Conservation (phyloP, 768 basidiomycete species). For the Porpolomopsis calyptriformis region DNA sequence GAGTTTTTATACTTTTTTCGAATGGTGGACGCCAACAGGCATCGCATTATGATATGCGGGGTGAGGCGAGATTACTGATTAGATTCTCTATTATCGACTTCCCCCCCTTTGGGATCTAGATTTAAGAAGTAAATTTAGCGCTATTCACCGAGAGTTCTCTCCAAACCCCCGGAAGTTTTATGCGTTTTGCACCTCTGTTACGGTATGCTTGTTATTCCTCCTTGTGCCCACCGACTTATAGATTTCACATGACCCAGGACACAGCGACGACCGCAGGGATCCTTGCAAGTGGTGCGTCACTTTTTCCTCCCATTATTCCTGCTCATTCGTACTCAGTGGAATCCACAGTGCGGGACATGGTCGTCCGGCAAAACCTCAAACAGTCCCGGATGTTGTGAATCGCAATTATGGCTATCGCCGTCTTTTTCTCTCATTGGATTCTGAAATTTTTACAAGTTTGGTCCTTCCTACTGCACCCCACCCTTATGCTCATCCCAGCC, state of each 20-base stretch:
- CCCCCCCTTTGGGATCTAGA: constrained; percentile 21
- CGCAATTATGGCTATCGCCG: neutral
- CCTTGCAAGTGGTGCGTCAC: constrained; percentile 56
- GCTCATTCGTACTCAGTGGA: neutral
- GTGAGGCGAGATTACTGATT: too few relatives aligned
- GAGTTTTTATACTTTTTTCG: too few relatives aligned
- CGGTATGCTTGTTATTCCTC: constrained; percentile 27
- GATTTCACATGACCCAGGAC: constrained; percentile 30
- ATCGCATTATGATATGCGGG: too few relatives aligned
- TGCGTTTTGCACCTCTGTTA: constrained; percentile 68
- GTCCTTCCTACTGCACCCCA: too few relatives aligned
- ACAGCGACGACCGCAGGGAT: constrained; percentile 65
- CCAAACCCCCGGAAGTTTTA: constrained; percentile 68
- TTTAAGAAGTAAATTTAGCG: constrained; percentile 59
- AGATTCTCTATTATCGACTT: too few relatives aligned
- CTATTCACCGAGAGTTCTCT: constrained; percentile 68
- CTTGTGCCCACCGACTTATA: neutral
- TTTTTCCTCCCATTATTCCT: neutral
- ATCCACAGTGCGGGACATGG: constrained; percentile 64
- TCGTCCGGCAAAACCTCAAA: constrained; percentile 66
- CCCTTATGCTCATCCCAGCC: too few relatives aligned
- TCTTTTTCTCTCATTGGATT: neutral
- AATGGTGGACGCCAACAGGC: too few relatives aligned
- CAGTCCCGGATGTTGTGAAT: constrained; percentile 56
- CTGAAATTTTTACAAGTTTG: too few relatives aligned